These are phyloP conservation scores for Zoysia japonica DNA, from an alignment of 176 grass and related monocot species.

Conservation along the genomic window DNA sequence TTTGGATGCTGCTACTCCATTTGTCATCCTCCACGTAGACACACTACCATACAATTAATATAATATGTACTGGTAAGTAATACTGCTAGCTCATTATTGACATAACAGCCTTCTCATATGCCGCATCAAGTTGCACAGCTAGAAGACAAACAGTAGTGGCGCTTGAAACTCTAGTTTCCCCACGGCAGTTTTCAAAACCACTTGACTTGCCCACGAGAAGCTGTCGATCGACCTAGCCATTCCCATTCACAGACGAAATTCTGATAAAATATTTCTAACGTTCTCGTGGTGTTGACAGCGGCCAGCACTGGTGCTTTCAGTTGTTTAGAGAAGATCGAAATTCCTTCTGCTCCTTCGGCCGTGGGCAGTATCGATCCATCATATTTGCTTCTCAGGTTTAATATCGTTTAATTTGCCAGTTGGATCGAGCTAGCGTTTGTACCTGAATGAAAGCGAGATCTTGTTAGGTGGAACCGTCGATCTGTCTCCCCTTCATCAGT, in stretches of 20 bases:
- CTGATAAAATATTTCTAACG: conserved; percentile 13
- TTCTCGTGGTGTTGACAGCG: conserved; percentile 29
- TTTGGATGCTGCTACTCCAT: neutral
- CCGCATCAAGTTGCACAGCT: conserved; percentile 37
- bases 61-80: neutral
- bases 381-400: conserved; percentile 19
- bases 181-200: neutral
- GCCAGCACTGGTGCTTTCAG: neutral
- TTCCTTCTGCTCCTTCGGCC: neutral
- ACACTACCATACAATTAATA: neutral
- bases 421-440: conserved; percentile 23
- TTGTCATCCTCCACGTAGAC: neutral
- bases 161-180: conserved; percentile 25
- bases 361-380: neutral
- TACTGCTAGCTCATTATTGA: conserved; percentile 12
- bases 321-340: conserved; percentile 1
- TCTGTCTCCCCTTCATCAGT: conserved; percentile 15
- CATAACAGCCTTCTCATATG: neutral
- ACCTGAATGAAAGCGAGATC: conserved; percentile 33
- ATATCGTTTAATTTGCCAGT: conserved; percentile 32
- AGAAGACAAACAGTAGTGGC: conserved; percentile 20
- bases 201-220: conserved; percentile 2
- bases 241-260: conserved; percentile 5
- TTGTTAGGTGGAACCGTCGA: conserved; percentile 28
- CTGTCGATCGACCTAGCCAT: neutral